phyloP scores from a whole-genome alignment of 495 filamentous ascomycete species.

The Cairneyella variabilis region DNA sequence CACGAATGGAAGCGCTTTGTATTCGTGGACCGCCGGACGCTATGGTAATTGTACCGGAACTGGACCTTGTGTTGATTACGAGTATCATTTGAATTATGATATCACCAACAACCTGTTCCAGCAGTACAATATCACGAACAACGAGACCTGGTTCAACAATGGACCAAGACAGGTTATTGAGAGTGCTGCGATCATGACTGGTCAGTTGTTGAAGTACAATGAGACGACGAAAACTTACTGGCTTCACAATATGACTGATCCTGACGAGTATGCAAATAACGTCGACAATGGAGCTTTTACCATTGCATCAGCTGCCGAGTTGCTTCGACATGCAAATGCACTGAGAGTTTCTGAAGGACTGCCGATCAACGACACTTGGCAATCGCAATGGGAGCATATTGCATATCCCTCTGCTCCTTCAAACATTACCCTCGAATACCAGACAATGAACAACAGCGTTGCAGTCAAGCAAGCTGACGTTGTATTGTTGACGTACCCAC shows the following conservation, averaged over 20 bases:
- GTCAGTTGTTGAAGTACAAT: conserved; percentile 40
- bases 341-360: conserved; percentile 16
- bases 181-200: conserved; percentile 41
- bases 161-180: conserved; percentile 45
- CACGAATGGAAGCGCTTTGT: conserved; percentile 43
- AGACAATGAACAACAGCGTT: conserved; percentile 51
- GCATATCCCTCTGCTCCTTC: conserved; percentile 32
- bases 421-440: conserved; percentile 68
- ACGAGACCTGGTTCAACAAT: conserved; percentile 40
- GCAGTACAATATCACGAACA: conserved; percentile 44
- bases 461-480: conserved; percentile 59
- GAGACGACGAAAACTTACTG: conserved; percentile 39
- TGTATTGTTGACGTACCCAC: conserved; percentile 50
- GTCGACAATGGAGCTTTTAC: conserved; percentile 71
- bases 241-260: conserved; percentile 72
- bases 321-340: conserved; percentile 17
- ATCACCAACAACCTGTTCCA: conserved; percentile 58
- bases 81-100: conserved; percentile 68
- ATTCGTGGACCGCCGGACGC: conserved; percentile 54
- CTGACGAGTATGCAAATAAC: conserved; percentile 49
- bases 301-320: conserved; percentile 42
- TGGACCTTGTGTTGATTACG: conserved; percentile 57
- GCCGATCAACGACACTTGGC: conserved; percentile 35
- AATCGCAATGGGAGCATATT: conserved; percentile 30
- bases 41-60: conserved; percentile 58